phyloP scores from a whole-genome alignment of 2,329 filamentous ascomycete genomes.

The Achaetomium macrosporum region DNA sequence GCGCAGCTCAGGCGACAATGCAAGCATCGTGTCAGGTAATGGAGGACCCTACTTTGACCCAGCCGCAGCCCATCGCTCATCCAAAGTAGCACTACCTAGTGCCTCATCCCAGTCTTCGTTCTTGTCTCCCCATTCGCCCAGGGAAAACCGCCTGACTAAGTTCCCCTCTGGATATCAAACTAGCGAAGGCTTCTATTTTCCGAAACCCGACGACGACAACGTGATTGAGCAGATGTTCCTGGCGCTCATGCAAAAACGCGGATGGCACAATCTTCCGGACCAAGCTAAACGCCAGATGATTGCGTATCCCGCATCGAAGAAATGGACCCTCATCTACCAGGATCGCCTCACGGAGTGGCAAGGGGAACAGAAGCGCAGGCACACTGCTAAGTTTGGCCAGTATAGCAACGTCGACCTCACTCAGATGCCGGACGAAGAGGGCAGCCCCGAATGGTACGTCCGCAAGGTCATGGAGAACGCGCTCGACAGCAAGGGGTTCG shows the following conservation, averaged over 20 bases:
- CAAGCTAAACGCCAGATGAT: conserved; percentile 94
- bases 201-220: conserved; percentile 71
- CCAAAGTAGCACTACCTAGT: conserved; percentile 47
- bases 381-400: conserved; percentile 66
- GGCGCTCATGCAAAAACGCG: conserved; percentile 92
- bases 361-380: conserved; percentile 83
- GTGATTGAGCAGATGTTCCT: conserved; percentile 88
- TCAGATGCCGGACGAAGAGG: conserved; percentile 83
- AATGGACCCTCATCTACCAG: conserved; percentile 95
- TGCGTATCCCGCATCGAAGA: conserved; percentile 88
- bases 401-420: conserved; percentile 65
- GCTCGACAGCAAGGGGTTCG: conserved; percentile 84
- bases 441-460: conserved; percentile 96
- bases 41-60: conserved; percentile 37
- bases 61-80: conserved; percentile 39
- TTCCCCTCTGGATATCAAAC: conserved; percentile 36
- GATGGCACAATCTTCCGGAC: conserved; percentile 94
- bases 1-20: conserved; percentile 50
- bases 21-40: conserved; percentile 54
- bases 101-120: conserved; percentile 53
- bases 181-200: conserved; percentile 54
- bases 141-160: conserved; percentile 54
- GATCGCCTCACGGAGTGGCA: conserved; percentile 91
- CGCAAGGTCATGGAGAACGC: conserved; percentile 94
- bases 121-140: conserved; percentile 41